phyloP scores from a whole-genome alignment of 1,139 yeast species.

The Candida sanyaensis region DNA sequence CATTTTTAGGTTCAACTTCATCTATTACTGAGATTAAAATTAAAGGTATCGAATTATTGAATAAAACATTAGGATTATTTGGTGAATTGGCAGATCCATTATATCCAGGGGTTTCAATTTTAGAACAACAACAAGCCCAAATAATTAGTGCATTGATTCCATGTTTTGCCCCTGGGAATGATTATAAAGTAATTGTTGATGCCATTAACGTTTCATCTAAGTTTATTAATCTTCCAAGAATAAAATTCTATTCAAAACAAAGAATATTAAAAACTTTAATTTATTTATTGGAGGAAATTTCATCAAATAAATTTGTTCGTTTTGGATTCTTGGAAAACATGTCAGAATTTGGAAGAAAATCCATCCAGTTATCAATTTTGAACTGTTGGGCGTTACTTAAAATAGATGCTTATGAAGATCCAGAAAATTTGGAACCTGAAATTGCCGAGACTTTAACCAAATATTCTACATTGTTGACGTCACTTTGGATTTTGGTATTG shows the following conservation, averaged over 20 bases:
- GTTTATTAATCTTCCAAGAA: conserved; percentile 55
- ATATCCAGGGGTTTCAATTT: conserved; percentile 67
- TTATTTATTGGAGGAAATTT: conserved; percentile 64
- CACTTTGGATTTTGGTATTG: conserved; percentile 78
- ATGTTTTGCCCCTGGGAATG: conserved; percentile 76
- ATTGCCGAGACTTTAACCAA: conserved; percentile 50
- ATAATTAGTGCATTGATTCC: conserved; percentile 89
- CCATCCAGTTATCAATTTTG: conserved; percentile 69
- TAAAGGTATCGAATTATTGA: conserved; percentile 65
- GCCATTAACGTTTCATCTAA: conserved; percentile 83
- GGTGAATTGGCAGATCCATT: conserved; percentile 74
- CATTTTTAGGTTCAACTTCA: conserved; percentile 83
- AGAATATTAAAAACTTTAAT: conserved; percentile 72
- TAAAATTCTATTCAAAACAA: conserved; percentile 51
- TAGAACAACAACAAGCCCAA: conserved; percentile 95
- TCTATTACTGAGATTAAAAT: conserved; percentile 62
- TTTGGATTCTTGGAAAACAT: conserved; percentile 46
- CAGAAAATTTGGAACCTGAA: conserved; percentile 34
- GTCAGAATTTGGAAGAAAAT: conserved; percentile 58
- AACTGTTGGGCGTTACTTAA: conserved; percentile 89
- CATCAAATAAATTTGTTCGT: conserved; percentile 43
- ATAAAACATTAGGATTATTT: conserved; percentile 38
- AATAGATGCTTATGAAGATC: conserved; percentile 44
- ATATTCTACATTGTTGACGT: conserved; percentile 61
- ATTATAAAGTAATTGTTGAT: conserved; percentile 70